Base-by-base conservation (phyloP, 2,329 filamentous ascomycete genomes). In the Sporothrix globosa region DNA sequence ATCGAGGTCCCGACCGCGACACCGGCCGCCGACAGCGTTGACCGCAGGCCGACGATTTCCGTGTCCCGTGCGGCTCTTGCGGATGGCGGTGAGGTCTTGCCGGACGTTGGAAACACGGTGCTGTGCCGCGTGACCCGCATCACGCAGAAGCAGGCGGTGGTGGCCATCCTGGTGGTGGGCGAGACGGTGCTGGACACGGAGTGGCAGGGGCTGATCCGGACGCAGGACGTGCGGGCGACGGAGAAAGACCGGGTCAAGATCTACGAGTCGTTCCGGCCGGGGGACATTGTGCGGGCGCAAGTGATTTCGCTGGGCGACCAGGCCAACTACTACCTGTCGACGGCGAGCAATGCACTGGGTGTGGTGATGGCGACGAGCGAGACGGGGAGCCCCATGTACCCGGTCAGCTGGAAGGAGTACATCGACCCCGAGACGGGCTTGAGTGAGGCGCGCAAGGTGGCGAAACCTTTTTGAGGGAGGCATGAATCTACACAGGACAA, bases 181-280 rank as follows among this genome's bases (percentile, higher is more conserved):
- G 85, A 90, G 76, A 86, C 86, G 13, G 90, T 92, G 53, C 84
- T 92, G 72, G 87, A 91, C 75, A 91, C 92, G 67, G 91, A 93
- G 75, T 96, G 94, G 87, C 91, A 93, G 80, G 93, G 92, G 4
- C 83, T 96, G 73, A 93, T 97, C 72, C 87, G 93, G 21, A 88
- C 90, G 73, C 95, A 98, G 82, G 96, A 99, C 78, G 92, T 99
- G 46, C 87, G 96, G 70, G 93, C 93, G 3, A 97, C 96, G 21
- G 96, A 99, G 82, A 97, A 97, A 82, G 96, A 98, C 79, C 92
- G 92, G 75, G 92, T 97, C 56, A 92, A 91, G 79, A 92, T 98
- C 73, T 90, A 92, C 74, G 93, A 97, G 79, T 92, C 91, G 76
- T 98, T 98, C 78, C 87, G 93, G 74, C 94, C 96, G 0, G 96